phyloP scores from a whole-genome alignment of 257 asterid genomes.

The Ilex asprella region DNA sequence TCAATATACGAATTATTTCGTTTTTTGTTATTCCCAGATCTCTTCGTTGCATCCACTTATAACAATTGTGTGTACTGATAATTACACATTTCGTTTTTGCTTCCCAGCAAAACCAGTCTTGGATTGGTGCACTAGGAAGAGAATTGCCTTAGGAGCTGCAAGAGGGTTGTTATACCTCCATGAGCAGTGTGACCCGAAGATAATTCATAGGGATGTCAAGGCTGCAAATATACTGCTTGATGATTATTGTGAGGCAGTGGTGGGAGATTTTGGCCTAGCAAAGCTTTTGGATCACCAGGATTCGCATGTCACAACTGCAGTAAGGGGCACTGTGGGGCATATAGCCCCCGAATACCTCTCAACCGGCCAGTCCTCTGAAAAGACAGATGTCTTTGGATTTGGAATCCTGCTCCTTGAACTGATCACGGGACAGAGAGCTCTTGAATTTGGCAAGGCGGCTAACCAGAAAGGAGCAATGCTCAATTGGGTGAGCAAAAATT shows the following conservation, averaged over 20 bases:
- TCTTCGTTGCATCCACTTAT: no score
- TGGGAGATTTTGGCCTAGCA: slow-evolving; percentile 95
- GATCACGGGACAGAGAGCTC: slow-evolving; percentile 85
- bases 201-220: slow-evolving; percentile 92
- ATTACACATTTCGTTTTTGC: background rate
- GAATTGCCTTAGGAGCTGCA: slow-evolving; percentile 86
- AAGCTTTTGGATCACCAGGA: slow-evolving; percentile 94
- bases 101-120: slow-evolving; percentile 68
- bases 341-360: slow-evolving; percentile 97
- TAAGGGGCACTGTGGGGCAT: slow-evolving; percentile 97
- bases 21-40: no score
- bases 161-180: slow-evolving; percentile 87
- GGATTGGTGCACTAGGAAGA: slow-evolving; percentile 87
- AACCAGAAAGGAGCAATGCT: slow-evolving; percentile 88
- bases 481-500: slow-evolving; percentile 68
- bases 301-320: slow-evolving; percentile 95
- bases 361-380: slow-evolving; percentile 96
- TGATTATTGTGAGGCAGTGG: slow-evolving; percentile 93
- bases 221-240: slow-evolving; percentile 94
- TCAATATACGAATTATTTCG: no score
- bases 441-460: slow-evolving; percentile 83
- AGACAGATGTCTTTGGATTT: slow-evolving; percentile 95
- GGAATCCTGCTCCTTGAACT: slow-evolving; percentile 93
- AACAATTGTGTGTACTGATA: no score
- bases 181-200: slow-evolving; percentile 98